Conservation (phyloP, 148 eudicot species). For the Rheum nobile region DNA sequence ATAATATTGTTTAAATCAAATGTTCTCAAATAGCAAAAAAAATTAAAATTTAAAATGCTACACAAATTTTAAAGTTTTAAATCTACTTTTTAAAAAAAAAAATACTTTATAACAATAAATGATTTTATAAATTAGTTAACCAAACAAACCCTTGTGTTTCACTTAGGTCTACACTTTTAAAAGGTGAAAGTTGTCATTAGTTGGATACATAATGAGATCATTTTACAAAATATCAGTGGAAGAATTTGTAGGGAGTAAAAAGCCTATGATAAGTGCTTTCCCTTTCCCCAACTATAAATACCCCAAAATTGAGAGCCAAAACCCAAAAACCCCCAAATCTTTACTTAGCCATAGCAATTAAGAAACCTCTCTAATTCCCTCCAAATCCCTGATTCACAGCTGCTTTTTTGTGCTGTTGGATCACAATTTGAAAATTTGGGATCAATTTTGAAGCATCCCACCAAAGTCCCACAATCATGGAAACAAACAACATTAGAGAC, state of each 20-base stretch:
- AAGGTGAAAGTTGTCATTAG: slow-evolving; percentile 2
- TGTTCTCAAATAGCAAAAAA: too few relatives aligned
- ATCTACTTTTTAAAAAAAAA: too few relatives aligned
- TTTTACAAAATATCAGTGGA: background rate
- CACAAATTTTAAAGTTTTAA: too few relatives aligned
- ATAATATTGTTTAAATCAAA: too few relatives aligned
- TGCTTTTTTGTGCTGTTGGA: background rate
- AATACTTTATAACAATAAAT: too few relatives aligned
- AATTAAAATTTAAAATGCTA: too few relatives aligned
- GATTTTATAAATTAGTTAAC: too few relatives aligned
- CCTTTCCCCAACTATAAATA: background rate
- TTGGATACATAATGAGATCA: background rate
- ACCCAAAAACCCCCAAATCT: background rate
- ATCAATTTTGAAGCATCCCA: background rate
- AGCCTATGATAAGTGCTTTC: background rate
- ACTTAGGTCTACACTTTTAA: background rate
- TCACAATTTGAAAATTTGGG: background rate
- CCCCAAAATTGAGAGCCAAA: background rate
- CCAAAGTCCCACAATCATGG: background rate
- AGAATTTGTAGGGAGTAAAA: background rate
- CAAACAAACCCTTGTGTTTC: background rate
- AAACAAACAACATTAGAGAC: slow-evolving; percentile 34
- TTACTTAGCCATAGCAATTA: background rate
- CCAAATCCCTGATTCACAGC: background rate
- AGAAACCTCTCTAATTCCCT: background rate